A percentile compares a stretch with the other conserved stretches of the same genome.
Evolutionary conservation across 192 early-diverging fungal genomes (phyloP).

Genomic region (Allomyces macrogynus): DNA sequence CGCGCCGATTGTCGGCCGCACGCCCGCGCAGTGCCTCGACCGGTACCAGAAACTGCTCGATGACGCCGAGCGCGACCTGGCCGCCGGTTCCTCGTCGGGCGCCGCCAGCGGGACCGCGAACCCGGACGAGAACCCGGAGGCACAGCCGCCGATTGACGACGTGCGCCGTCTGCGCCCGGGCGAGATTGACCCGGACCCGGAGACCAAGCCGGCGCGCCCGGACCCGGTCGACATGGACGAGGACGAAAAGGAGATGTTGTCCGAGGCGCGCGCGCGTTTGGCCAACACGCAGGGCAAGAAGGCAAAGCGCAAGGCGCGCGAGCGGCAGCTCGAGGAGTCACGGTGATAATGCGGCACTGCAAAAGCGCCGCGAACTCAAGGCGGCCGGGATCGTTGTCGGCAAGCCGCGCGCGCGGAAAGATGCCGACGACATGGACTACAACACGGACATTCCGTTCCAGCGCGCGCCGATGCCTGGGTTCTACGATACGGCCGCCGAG

Average conservation of each 20-base stretch:
- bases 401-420: conserved; percentile 35
- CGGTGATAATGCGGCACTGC: conserved; percentile 65
- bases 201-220: conserved; percentile 87
- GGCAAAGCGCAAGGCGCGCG: conserved; percentile 94
- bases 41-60: conserved; percentile 87
- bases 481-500: conserved; percentile 83
- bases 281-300: conserved; percentile 99
- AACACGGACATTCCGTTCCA: conserved; percentile 94
- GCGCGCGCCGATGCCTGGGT: conserved; percentile 64
- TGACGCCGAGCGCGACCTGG: conserved; percentile 59
- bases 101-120: background rate
- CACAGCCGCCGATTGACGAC: conserved; percentile 62
- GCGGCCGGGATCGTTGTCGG: conserved; percentile 77
- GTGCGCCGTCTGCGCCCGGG: conserved; percentile 72
- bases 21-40: conserved; percentile 90
- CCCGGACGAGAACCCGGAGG: conserved; percentile 21
- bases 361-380: conserved; percentile 90
- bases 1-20: conserved; percentile 91
- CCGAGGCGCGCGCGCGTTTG: conserved; percentile 86
- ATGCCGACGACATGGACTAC: conserved; percentile 70
- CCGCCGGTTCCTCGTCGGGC: conserved; percentile 8
- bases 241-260: conserved; percentile 99
- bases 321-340: conserved; percentile 91
- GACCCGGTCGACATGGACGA: conserved; percentile 99
- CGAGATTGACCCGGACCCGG: conserved; percentile 93